phyloP scores from a whole-genome alignment of 2,329 filamentous ascomycete genomes.

The Malbranchea cinnamomea region DNA sequence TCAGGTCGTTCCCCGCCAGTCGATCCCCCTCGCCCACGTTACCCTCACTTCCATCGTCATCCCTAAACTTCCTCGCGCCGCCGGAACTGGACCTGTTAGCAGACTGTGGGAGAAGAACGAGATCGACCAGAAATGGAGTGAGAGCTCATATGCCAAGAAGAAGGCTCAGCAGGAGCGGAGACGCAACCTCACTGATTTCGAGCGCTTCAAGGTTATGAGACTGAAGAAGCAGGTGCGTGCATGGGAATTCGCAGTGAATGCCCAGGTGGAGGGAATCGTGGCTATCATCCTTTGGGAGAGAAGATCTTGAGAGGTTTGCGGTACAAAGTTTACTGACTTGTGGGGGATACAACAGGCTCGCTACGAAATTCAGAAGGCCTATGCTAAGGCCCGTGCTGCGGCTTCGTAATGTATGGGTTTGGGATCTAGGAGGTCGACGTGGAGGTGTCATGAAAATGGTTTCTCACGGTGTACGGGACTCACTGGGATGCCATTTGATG shows the following conservation, averaged over 20 bases:
- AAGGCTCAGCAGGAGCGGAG: conserved; percentile 71
- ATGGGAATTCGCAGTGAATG: not conserved
- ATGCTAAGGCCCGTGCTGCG: conserved; percentile 79
- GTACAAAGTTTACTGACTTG: conserved; percentile 6
- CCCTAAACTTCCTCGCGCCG: conserved; percentile 68
- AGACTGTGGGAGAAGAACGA: conserved; percentile 80
- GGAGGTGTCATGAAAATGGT: conserved; percentile 10
- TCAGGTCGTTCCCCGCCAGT: conserved; percentile 72
- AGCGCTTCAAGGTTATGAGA: conserved; percentile 99
- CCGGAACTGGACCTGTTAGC: conserved; percentile 69
- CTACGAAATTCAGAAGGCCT: conserved; percentile 93
- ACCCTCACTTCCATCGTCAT: conserved; percentile 86
- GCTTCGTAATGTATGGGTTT: conserved; percentile 40
- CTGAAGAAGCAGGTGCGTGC: conserved; percentile 88
- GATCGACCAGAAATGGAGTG: conserved; percentile 85
- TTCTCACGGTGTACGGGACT: conserved; percentile 7
- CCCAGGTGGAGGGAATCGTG: not conserved
- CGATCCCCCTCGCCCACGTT: conserved; percentile 63
- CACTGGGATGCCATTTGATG: conserved; percentile 6
- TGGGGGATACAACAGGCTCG: conserved; percentile 48
- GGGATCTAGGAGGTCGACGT: conserved; percentile 28
- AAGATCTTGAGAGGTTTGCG: too few relatives aligned
- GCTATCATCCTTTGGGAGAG: too few relatives aligned
- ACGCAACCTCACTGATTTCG: conserved; percentile 90
- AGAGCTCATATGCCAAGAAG: conserved; percentile 91